These are phyloP conservation scores for Patellifolia procumbens DNA, from an alignment of 179 eudicot species.

Conservation along the genomic window DNA sequence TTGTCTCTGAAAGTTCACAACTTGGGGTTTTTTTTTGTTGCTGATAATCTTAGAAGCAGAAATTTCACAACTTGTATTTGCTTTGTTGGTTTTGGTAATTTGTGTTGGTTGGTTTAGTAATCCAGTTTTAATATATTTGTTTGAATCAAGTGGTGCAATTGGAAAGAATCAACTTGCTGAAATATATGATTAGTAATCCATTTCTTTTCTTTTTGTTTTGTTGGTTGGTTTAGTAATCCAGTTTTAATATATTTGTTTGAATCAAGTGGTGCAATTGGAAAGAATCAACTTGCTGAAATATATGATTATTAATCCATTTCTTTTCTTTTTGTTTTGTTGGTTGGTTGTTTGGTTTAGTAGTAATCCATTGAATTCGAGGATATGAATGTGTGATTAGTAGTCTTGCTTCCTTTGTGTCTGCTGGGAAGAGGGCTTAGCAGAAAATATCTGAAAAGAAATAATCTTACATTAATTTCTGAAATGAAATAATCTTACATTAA, in stretches of 20 bases:
- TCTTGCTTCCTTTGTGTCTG: too few relatives aligned
- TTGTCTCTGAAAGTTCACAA: background rate
- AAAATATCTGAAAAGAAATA: too few relatives aligned
- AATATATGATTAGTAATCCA: background rate
- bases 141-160: too few relatives aligned
- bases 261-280: too few relatives aligned
- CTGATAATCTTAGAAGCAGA: background rate
- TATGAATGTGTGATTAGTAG: too few relatives aligned
- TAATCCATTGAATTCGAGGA: too few relatives aligned
- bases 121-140: too few relatives aligned
- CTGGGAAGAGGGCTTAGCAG: too few relatives aligned
- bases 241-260: too few relatives aligned
- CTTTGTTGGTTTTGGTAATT: background rate
- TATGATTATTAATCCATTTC: background rate
- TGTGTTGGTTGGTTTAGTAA: background rate
- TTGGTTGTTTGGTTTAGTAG: background rate
- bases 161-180: background rate
- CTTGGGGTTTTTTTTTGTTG: background rate
- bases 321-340: too few relatives aligned
- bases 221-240: background rate
- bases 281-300: background rate
- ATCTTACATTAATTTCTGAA: too few relatives aligned
- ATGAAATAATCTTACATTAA: too few relatives aligned
- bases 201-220: background rate
- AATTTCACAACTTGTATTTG: background rate